Evolutionary conservation across 306 rosid species (phyloP), one percentile per base, ranked within the genome.

Genomic region (Cucurbita pepo): DNA sequence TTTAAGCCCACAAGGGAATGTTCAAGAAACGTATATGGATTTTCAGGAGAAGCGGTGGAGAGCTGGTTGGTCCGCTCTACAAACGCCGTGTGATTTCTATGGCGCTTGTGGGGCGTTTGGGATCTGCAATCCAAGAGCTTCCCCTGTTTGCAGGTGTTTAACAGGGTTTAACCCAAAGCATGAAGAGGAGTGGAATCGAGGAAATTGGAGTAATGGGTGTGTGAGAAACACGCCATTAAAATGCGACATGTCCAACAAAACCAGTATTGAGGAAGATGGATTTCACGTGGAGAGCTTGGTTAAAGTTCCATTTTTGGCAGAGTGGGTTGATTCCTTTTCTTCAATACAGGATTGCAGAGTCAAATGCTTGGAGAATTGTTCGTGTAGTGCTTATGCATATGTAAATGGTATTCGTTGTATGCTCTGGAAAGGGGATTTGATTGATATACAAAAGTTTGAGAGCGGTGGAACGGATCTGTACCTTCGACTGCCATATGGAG

Each of bases 91-190:
- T 57, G 82, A 84, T 51, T 7, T 16, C 30, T 86, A 88, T 56
- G 84, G 79, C 7, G 12, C 25, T 1, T 84, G 93, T 74, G 95
- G 91, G 5, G 8, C 61, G 14, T 76, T 45, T 77, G 76, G 88
- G 47, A 84, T 60, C 15, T 86, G 86, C 66, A 64, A 69, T 69
- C 3, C 4, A 0, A 22, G 62, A 13, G 71, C 1, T 0, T 3
- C 75, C 13, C 82, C 89, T 4, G 22, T 73, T 12, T 86, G 95
- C 22, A 71, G 76, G 7, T 89, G 91, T 71, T 77, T 86, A 66
- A 67, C 18, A n/a, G 91, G 91, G 75, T 86, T 81, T 67, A 53
- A 30, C 38, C 81, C 89, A 0, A 77, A 52, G 66, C 77, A 86
- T 19, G 11, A 3, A 1, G 41, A 70, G 50, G 84, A 76, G 8